Conservation (phyloP, 2,329 filamentous ascomycete species). For the Pseudogymnoascus sp. region DNA sequence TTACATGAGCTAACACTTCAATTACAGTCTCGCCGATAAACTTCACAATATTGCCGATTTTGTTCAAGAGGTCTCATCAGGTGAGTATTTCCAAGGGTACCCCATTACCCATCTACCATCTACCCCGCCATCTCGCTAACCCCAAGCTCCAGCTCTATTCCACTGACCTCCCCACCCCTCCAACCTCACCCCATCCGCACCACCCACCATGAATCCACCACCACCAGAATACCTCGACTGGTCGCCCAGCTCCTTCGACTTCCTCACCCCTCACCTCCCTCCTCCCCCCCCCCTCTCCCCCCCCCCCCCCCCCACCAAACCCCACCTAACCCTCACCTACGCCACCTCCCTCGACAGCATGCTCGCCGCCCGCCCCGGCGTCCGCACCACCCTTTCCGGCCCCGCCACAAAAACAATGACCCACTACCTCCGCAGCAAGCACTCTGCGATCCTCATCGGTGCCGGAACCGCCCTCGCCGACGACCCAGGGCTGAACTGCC, state of each 20-base stretch:
- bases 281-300: constrained; percentile 13
- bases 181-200: background rate
- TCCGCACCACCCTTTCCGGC: constrained; percentile 77
- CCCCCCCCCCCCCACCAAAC: constrained; percentile 17
- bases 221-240: background rate
- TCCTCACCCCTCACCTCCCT: constrained; percentile 7
- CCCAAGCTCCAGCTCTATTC: background rate
- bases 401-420: constrained; percentile 84
- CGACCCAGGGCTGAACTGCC: constrained; percentile 77
- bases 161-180: background rate
- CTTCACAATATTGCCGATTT: background rate
- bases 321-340: constrained; percentile 74
- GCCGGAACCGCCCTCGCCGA: constrained; percentile 78
- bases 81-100: background rate
- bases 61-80: background rate
- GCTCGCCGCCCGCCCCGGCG: constrained; percentile 65
- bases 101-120: background rate
- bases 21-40: background rate
- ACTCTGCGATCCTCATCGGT: constrained; percentile 79
- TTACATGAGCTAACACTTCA: background rate
- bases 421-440: constrained; percentile 73
- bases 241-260: background rate
- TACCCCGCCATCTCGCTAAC: background rate
- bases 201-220: background rate
- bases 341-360: constrained; percentile 82